Conservation (phyloP, 2,329 filamentous ascomycete genomes). For the Penicillium palitans region DNA sequence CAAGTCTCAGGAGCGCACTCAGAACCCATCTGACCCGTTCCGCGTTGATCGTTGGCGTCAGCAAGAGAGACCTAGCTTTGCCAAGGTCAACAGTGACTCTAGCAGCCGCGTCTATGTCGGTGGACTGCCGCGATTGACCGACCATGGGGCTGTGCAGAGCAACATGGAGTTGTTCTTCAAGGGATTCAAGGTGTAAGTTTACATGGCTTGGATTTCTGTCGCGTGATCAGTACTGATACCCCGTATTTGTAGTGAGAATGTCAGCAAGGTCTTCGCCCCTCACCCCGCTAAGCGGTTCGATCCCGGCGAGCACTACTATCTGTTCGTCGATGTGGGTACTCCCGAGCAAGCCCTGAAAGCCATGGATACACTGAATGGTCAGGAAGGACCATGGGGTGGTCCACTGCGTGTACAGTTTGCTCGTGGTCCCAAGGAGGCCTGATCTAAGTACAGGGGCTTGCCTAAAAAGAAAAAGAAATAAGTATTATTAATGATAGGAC, state of each 20-base stretch:
- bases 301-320: constrained; percentile 61
- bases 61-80: constrained; percentile 40
- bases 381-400: constrained; percentile 43
- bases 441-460: neutral
- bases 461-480: neutral
- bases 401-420: constrained; percentile 43
- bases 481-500: constrained; percentile 10
- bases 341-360: constrained; percentile 56
- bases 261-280: constrained; percentile 59
- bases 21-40: constrained; percentile 24
- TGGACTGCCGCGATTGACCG: constrained; percentile 46
- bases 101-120: constrained; percentile 51
- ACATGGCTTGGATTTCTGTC: neutral
- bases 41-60: constrained; percentile 47
- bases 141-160: constrained; percentile 44
- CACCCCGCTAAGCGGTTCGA: constrained; percentile 56
- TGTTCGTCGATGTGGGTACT: constrained; percentile 64
- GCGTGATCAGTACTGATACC: constrained; percentile 4
- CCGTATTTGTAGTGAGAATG: constrained; percentile 38
- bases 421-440: constrained; percentile 33
- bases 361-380: constrained; percentile 46
- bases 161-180: constrained; percentile 49
- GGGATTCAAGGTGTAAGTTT: constrained; percentile 44
- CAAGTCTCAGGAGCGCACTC: constrained; percentile 44
- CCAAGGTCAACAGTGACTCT: constrained; percentile 37